Evolutionary conservation across 805 yeast species (phyloP).

Genomic region (Naumovozyma baii): DNA sequence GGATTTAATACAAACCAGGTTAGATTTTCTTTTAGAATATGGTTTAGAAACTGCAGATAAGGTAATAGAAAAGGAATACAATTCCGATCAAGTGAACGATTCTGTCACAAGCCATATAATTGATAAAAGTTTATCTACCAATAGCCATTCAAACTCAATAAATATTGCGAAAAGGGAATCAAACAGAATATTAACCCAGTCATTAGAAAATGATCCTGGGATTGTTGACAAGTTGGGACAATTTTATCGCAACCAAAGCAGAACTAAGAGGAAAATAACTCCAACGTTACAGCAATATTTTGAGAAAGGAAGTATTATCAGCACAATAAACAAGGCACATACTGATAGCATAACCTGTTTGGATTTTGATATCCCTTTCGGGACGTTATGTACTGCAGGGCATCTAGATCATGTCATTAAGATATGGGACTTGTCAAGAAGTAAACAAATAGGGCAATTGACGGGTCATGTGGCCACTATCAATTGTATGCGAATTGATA

Average conservation of each 20-base stretch:
- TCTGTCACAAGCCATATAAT: too few species aligned
- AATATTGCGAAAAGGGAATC: constrained; percentile 5
- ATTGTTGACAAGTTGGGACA: constrained; percentile 8
- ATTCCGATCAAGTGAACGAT: background rate
- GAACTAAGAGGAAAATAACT: constrained; percentile 38
- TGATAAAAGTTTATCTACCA: background rate
- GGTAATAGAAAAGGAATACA: background rate
- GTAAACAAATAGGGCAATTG: constrained; percentile 40
- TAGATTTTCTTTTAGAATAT: constrained; percentile 36
- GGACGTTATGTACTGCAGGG: constrained; percentile 61
- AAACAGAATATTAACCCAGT: too few species aligned
- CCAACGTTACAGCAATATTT: constrained; percentile 61
- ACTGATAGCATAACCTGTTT: constrained; percentile 43
- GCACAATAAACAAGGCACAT: constrained; percentile 40
- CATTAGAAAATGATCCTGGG: too few species aligned
- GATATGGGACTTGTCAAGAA: constrained; percentile 71
- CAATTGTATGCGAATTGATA: constrained; percentile 49
- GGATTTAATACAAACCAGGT: constrained; percentile 35
- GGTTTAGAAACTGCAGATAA: constrained; percentile 28
- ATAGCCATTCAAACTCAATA: constrained; percentile 1
- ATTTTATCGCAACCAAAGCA: constrained; percentile 23
- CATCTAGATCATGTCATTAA: constrained; percentile 67
- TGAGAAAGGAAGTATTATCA: constrained; percentile 47
- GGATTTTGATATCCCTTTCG: constrained; percentile 68
- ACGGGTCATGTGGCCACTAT: constrained; percentile 56